phyloP scores from a whole-genome alignment of 345 rosid genomes.

The Kernera saxatilis region DNA sequence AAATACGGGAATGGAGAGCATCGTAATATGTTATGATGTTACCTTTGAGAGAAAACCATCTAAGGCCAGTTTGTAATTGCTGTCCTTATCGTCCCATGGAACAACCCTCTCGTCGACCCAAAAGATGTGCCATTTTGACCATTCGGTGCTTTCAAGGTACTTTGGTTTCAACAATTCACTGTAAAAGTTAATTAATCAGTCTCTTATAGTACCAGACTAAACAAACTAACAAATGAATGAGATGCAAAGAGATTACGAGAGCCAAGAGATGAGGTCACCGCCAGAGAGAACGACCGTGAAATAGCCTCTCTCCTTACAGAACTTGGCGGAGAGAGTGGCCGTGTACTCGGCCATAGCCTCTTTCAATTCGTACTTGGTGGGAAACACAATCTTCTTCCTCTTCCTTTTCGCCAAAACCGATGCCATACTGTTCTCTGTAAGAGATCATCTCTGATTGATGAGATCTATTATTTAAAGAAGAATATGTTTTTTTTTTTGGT shows the following conservation, averaged over 20 bases:
- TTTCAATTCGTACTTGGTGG: constrained; percentile 25
- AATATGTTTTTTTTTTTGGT: no score
- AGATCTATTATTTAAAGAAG: background rate
- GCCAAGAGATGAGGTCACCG: constrained; percentile 63
- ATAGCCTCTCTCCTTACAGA: constrained; percentile 42
- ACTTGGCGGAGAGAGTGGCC: constrained; percentile 51
- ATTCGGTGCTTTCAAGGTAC: constrained; percentile 48
- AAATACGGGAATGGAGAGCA: background rate
- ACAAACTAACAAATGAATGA: background rate
- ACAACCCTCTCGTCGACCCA: constrained; percentile 96
- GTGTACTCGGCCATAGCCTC: constrained; percentile 58
- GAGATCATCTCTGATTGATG: no score
- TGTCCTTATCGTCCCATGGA: constrained; percentile 65
- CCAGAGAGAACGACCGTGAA: constrained; percentile 82
- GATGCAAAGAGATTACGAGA: constrained; percentile 32
- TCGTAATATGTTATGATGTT: background rate
- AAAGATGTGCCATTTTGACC: constrained; percentile 89
- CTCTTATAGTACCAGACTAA: background rate
- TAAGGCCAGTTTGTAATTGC: constrained; percentile 76
- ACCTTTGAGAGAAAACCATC: constrained; percentile 79
- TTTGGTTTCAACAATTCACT: constrained; percentile 54
- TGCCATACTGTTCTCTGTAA: no score
- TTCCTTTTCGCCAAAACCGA: background rate
- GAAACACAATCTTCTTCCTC: constrained; percentile 5
- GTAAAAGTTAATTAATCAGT: background rate